Percentiles rank a stretch among this genome's conserved stretches.
These are phyloP conservation scores for Geotrichum macrosporum DNA, from an alignment of 1,139 yeast species.

Conservation along the genomic window DNA sequence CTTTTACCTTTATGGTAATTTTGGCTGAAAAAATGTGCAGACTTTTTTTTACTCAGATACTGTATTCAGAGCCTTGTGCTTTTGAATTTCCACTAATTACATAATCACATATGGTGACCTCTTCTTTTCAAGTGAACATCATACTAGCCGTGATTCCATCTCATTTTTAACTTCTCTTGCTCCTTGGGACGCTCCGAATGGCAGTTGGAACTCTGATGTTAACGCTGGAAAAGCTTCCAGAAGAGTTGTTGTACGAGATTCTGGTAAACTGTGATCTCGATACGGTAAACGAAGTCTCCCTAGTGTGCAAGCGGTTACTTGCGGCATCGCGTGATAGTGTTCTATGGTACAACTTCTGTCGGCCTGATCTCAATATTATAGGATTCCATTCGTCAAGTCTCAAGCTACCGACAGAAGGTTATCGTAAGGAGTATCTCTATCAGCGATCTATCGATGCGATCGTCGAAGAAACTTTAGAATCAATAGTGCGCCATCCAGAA, in stretches of 20 bases:
- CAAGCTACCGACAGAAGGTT: conserved; percentile 7
- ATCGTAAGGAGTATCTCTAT: conserved; percentile 12
- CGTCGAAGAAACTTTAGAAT: conserved; percentile 2
- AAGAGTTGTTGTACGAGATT: conserved; percentile 10
- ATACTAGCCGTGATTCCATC: no score
- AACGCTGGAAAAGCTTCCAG: conserved; percentile 10
- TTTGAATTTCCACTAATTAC: no score
- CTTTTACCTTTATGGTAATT: no score
- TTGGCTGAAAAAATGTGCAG: no score
- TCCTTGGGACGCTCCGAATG: no score
- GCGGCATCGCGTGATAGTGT: conserved; percentile 11
- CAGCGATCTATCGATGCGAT: conserved; percentile 8
- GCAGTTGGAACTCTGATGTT: no score
- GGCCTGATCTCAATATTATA: conserved; percentile 2
- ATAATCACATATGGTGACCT: no score
- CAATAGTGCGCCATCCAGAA: conserved; percentile 2
- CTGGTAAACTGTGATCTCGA: conserved; percentile 4
- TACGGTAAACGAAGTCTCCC: conserved; percentile 9
- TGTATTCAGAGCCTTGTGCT: no score
- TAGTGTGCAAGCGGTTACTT: conserved; percentile 9
- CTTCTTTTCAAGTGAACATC: no score
- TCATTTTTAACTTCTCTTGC: no score
- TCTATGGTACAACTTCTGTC: conserved; percentile 11
- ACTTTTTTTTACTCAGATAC: no score
- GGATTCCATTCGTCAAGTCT: conserved; percentile 2